Percentiles rank a stretch among this genome's conserved stretches.
Conservation (phyloP, 1,284 basidiomycete genomes). For the Rhodotorula sp. region DNA sequence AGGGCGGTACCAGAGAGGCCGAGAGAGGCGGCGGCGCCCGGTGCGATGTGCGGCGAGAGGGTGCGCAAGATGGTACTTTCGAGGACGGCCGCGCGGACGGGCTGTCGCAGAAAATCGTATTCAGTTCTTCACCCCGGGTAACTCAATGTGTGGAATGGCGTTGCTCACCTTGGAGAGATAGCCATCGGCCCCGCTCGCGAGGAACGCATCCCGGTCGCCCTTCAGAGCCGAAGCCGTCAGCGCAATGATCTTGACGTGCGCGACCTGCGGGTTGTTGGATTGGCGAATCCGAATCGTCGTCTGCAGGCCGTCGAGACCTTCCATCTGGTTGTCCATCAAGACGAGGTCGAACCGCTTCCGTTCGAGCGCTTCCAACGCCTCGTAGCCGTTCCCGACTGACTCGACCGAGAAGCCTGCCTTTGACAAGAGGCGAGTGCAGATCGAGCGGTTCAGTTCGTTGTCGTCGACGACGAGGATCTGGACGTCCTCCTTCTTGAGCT, state of each 20-base stretch:
- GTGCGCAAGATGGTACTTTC: conserved; percentile 21
- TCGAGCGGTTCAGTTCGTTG: conserved; percentile 40
- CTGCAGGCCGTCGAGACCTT: conserved; percentile 41
- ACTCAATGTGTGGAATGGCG: too few species aligned
- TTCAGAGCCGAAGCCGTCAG: conserved; percentile 42
- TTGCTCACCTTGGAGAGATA: conserved; percentile 41
- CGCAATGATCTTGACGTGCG: conserved; percentile 38
- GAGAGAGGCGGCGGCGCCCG: background rate
- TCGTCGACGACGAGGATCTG: conserved; percentile 41
- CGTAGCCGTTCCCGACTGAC: conserved; percentile 16
- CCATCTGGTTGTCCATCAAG: conserved; percentile 41
- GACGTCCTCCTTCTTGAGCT: conserved; percentile 6
- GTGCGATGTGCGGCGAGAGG: background rate
- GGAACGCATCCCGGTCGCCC: conserved; percentile 40
- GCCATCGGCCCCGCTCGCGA: conserved; percentile 38
- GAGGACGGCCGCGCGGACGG: conserved; percentile 30
- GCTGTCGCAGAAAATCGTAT: conserved; percentile 2
- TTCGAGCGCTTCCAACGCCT: conserved; percentile 25
- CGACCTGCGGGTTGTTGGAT: conserved; percentile 7
- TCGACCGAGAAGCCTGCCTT: conserved; percentile 30
- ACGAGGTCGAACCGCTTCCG: conserved; percentile 32
- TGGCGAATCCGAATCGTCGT: conserved; percentile 38
- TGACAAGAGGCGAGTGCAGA: conserved; percentile 28
- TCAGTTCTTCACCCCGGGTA: too few species aligned
- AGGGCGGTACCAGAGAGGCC: background rate